phyloP scores from a whole-genome alignment of 2,329 filamentous ascomycete species.

The Dryadomyces sulphureus region DNA sequence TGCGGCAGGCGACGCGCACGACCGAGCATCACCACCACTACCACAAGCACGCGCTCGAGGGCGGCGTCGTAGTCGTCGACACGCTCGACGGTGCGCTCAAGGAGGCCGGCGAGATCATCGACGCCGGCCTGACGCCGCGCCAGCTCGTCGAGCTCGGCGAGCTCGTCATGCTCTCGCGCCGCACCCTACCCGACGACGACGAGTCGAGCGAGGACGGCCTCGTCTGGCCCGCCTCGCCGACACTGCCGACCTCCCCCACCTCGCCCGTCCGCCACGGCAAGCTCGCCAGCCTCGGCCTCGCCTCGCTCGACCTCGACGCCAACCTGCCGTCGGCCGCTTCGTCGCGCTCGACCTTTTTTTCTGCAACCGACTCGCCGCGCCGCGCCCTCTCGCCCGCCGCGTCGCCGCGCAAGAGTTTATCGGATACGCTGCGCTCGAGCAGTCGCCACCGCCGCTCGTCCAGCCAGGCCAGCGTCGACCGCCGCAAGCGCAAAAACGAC shows the following conservation, averaged over 20 bases:
- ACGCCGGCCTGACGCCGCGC: conserved; percentile 55
- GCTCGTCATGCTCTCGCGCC: conserved; percentile 45
- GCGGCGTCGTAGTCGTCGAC: conserved; percentile 55
- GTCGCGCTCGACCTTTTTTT: conserved; percentile 26
- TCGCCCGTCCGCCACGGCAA: too few relatives aligned
- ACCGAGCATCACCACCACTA: conserved; percentile 39
- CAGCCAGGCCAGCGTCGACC: conserved; percentile 15
- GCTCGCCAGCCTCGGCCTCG: not conserved
- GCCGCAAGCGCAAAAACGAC: conserved; percentile 23
- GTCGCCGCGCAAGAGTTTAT: conserved; percentile 3
- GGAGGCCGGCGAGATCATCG: conserved; percentile 77
- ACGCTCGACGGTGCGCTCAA: conserved; percentile 65
- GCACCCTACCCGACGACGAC: conserved; percentile 24
- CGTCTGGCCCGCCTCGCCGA: too few relatives aligned
- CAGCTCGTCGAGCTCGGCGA: conserved; percentile 85
- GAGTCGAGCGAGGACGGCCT: conserved; percentile 11
- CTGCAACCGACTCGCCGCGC: conserved; percentile 13
- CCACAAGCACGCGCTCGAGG: conserved; percentile 51
- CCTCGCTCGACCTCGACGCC: conserved; percentile 6
- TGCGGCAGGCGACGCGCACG: conserved; percentile 42
- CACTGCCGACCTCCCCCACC: too few relatives aligned
- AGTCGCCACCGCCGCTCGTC: conserved; percentile 16
- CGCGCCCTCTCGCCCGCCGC: not conserved
- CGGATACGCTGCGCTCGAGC: not conserved
- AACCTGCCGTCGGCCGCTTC: conserved; percentile 11